Conservation (phyloP, 371 early-diverging fungal genomes). For the Circinella umbellata region DNA sequence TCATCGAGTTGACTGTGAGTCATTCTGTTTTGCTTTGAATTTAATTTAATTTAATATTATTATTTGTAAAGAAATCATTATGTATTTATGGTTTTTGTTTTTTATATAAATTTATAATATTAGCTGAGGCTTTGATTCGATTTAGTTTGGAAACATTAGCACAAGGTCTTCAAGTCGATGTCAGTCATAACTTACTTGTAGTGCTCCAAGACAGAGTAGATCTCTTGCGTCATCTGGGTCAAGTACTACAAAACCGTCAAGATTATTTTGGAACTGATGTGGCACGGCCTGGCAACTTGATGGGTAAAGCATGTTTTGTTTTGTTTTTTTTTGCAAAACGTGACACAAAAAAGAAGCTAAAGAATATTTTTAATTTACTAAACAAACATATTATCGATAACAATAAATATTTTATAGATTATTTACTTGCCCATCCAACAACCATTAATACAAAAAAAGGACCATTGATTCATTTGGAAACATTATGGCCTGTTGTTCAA, state of each 20-base stretch:
- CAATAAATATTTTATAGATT: no score
- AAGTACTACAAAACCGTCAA: constrained; percentile 36
- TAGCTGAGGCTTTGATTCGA: constrained; percentile 57
- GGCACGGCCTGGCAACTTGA: constrained; percentile 85
- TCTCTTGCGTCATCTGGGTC: constrained; percentile 76
- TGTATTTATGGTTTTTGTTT: background rate
- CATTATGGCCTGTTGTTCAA: constrained; percentile 82
- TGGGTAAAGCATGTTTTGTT: constrained; percentile 53
- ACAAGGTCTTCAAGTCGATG: constrained; percentile 77
- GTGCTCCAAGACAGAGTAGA: constrained; percentile 75
- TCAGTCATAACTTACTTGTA: constrained; percentile 67
- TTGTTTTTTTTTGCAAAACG: constrained; percentile 7
- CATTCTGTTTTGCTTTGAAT: background rate
- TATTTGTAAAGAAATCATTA: background rate
- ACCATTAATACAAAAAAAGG: constrained; percentile 54
- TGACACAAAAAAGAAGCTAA: background rate
- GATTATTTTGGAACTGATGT: constrained; percentile 55
- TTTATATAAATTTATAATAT: background rate
- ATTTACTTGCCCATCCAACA: constrained; percentile 45
- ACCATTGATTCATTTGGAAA: constrained; percentile 64
- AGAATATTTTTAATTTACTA: background rate
- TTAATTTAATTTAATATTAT: background rate
- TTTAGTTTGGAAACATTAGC: constrained; percentile 62
- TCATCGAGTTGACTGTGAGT: constrained; percentile 80
- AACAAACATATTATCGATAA: background rate